These are phyloP conservation scores for Prunus mira DNA, from an alignment of 306 rosid species.

Conservation along the genomic window DNA sequence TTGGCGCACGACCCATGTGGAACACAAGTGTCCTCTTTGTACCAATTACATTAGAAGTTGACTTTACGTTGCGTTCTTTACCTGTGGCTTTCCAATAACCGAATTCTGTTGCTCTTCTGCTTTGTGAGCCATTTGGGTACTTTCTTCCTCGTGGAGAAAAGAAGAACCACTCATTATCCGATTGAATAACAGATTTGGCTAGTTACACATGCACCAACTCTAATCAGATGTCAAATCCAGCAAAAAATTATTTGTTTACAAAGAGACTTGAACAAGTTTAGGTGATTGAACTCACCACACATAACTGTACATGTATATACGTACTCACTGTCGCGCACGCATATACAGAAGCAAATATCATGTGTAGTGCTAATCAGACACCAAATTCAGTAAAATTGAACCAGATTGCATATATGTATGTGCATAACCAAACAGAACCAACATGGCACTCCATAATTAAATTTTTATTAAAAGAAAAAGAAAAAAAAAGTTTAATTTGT, in stretches of 20 bases:
- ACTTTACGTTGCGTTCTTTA: conserved; percentile 81
- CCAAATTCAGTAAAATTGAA: neutral
- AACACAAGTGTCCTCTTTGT: conserved; percentile 89
- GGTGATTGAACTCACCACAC: neutral
- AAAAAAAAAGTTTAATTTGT: neutral
- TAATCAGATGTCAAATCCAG: conserved; percentile 12
- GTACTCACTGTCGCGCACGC: neutral
- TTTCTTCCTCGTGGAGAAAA: conserved; percentile 91
- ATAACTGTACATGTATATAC: neutral
- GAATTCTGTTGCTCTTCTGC: conserved; percentile 79
- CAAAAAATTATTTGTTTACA: neutral
- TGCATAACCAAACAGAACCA: neutral
- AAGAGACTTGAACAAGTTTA: neutral
- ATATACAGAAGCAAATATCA: neutral
- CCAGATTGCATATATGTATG: neutral
- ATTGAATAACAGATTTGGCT: conserved; percentile 69
- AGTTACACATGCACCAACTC: conserved; percentile 35
- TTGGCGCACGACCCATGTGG: conserved; percentile 92
- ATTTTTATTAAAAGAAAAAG: neutral
- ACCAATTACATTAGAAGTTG: conserved; percentile 66
- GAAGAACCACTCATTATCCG: conserved; percentile 94
- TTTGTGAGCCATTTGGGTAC: conserved; percentile 92
- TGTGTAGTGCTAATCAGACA: neutral
- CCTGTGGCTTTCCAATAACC: conserved; percentile 99
- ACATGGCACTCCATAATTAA: neutral